Conservation (phyloP, 2,329 filamentous ascomycete species). For the Penicillium palitans region DNA sequence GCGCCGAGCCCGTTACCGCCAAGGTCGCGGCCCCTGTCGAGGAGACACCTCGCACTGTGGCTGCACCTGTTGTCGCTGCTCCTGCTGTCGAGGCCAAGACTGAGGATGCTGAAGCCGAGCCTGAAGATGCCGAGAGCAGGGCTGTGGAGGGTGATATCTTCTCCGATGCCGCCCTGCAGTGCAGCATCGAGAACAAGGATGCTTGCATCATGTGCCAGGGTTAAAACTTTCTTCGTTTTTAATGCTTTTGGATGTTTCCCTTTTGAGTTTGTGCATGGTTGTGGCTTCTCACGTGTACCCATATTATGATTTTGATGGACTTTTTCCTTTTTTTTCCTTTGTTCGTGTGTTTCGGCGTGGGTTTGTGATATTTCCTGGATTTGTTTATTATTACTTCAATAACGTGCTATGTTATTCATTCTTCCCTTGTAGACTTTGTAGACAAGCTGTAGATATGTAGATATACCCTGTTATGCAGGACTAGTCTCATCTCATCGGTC, state of each 20-base stretch:
- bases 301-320: constrained; percentile 39
- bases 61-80: constrained; percentile 62
- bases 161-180: constrained; percentile 84
- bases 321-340: constrained; percentile 18
- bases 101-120: constrained; percentile 64
- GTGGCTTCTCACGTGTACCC: constrained; percentile 23
- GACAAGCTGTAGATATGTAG: not conserved
- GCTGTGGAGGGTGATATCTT: constrained; percentile 90
- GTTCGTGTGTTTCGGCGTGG: constrained; percentile 16
- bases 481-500: not conserved
- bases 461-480: not conserved
- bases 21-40: constrained; percentile 32
- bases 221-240: constrained; percentile 47
- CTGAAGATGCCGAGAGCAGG: constrained; percentile 70
- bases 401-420: not conserved
- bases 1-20: constrained; percentile 62
- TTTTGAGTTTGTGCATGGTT: constrained; percentile 13
- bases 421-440: not conserved
- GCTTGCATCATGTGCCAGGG: constrained; percentile 97
- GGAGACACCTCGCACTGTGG: constrained; percentile 47
- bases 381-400: constrained; percentile 10
- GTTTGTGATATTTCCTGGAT: constrained; percentile 15
- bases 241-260: constrained; percentile 17
- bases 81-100: constrained; percentile 64
- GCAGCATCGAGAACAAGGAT: constrained; percentile 97